Evolutionary conservation across 1,284 basidiomycete species (phyloP), one percentile per base, ranked within the genome.

Genomic region (Leccinum pachyderme): DNA sequence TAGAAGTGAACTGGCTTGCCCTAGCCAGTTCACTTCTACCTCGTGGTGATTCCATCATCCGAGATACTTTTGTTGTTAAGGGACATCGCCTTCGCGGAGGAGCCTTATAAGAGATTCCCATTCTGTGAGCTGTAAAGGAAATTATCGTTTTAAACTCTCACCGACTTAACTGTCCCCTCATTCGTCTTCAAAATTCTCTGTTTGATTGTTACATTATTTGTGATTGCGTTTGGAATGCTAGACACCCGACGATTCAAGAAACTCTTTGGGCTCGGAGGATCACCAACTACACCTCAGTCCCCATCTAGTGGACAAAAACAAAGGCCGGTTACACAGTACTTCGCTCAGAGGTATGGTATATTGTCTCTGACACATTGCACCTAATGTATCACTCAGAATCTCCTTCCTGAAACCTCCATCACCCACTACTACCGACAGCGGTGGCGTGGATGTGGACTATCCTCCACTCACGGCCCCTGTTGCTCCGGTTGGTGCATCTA

Each of bases 231-330:
- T 48, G 68, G 68, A 54, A 73, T 69, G 70, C 58, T 73, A 59
- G 67, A 72, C 59, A 55, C 67, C 44, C 71, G 67, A 51, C 65
- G 67, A 54, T 67, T 72, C 65, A 69, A 69, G 70, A 72, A 51
- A 43, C 56, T 73, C 39, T 60, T 70, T 56, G 66, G 69, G 46
- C 58, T 69, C 35, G 68, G 70, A 51, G 59, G 59, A 43, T 72
- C 68, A 27, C 61, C 64, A 46, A 58, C 63, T 32, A 57, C 59
- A 25, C 56, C 66, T 43, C 71, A 60, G 29, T 52, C 68, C 13
- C 24, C 45, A 27, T 18, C 66, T 41, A 32, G 61, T 41, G 35
- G 59, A 52, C 66, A 67, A 47, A 64, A 52, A 47, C 57, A 59
- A 49, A 52, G 63, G 45, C 64, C 66, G 1, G 51, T 54, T n/a